Evolutionary conservation across 2,329 filamentous ascomycete species (phyloP), one percentile per base, ranked within the genome.

Genomic region (Stemphylium lycopersici): DNA sequence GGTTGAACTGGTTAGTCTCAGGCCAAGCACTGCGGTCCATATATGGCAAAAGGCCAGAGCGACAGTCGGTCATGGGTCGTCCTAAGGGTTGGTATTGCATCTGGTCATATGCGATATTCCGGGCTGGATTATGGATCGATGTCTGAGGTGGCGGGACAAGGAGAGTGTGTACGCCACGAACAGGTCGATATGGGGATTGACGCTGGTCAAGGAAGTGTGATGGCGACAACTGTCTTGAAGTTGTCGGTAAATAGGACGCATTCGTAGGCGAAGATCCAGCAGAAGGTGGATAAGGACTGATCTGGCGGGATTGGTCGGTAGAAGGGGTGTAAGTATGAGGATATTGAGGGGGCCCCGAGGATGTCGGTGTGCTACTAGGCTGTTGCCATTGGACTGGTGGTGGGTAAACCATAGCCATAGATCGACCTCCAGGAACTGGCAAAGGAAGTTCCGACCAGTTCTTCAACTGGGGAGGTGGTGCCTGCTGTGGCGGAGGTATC

Each of bases 171-270:
- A 97, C 91, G 56, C 91, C 85, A 48, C 93, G 89, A 34, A 97
- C 89, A 1, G 93, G 93, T 60, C 91, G 90, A 76, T 98, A 98
- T 3, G 95, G 95, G 50, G 93, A 98, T 59, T 90, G 88, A 52
- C 95, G 86, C 72, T 96, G 91, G 68, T 90, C 89, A 33, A 97
- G 81, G 76, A 96, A 96, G 68, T 91, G 86, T 10, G 90, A 93
- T 0, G 93, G 93, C 29, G 95, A 98, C 60, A 95, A 84, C 29
- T 90, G 88, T 39, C 86, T 85, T 5, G 89, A 87, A 7, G 87
- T 85, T 47, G 86, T 83, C 10, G 83, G 78, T 10, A 79, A 79
- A 48, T 84, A 89, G 18, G 84, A 81, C 13, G 87, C 84, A n/a
- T 82, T 83, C n/a, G 89, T 86, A 0, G 91, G 92, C 1, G 90